phyloP scores from a whole-genome alignment of 2,329 filamentous ascomycete species.

The Calonectria leucothoes region DNA sequence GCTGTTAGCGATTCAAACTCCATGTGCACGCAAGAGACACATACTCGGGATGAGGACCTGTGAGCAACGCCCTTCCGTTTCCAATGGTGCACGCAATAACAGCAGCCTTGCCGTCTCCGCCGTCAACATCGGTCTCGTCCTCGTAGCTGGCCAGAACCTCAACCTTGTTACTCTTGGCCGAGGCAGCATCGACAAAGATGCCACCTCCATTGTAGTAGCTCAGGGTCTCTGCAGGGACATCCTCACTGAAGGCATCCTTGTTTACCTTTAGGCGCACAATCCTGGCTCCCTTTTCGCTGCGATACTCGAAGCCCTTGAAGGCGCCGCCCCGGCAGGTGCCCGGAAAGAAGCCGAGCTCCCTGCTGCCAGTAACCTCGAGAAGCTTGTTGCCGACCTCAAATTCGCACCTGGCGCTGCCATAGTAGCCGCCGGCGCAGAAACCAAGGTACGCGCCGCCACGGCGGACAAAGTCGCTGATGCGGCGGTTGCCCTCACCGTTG shows the following conservation, averaged over 20 bases:
- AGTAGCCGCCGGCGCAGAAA: constrained; percentile 95
- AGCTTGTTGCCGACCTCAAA: constrained; percentile 85
- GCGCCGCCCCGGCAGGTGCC: constrained; percentile 87
- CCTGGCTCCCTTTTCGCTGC: constrained; percentile 85
- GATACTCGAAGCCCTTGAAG: constrained; percentile 90
- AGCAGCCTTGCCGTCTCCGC: constrained; percentile 79
- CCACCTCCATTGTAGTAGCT: constrained; percentile 97
- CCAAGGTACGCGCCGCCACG: constrained; percentile 88
- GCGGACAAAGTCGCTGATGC: constrained; percentile 87
- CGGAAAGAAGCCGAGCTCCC: constrained; percentile 90
- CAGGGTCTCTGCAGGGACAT: constrained; percentile 71
- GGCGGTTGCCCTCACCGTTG: constrained; percentile 87
- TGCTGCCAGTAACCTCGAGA: constrained; percentile 85
- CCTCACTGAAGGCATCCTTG: constrained; percentile 66
- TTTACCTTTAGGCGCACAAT: constrained; percentile 76
- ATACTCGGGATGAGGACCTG: constrained; percentile 92
- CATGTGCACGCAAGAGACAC: constrained; percentile 15
- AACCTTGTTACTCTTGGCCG: constrained; percentile 71
- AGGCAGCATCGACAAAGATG: constrained; percentile 85
- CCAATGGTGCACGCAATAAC: constrained; percentile 87
- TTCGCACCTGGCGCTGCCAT: constrained; percentile 83
- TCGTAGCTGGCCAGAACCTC: constrained; percentile 86
- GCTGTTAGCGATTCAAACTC: not conserved
- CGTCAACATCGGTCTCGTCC: constrained; percentile 79
- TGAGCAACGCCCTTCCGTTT: constrained; percentile 82